These are phyloP conservation scores for Cryphonectria naterciae DNA, from an alignment of 2,329 filamentous ascomycete species.

Conservation along the genomic window DNA sequence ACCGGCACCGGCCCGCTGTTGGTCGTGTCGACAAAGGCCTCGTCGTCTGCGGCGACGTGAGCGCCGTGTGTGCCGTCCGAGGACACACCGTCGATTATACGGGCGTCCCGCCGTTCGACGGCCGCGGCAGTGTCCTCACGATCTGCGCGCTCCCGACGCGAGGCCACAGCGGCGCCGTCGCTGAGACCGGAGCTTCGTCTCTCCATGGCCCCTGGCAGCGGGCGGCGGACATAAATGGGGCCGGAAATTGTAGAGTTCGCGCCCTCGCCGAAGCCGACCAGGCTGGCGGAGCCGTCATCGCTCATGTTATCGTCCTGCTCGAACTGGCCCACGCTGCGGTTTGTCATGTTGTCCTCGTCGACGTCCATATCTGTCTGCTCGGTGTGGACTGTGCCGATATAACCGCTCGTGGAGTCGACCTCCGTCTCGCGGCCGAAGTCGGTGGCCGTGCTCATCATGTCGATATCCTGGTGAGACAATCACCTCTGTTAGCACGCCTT, in stretches of 20 bases:
- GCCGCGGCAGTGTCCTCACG: conserved; percentile 45
- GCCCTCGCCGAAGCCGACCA: conserved; percentile 92
- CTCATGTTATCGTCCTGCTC: conserved; percentile 71
- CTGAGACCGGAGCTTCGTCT: conserved; percentile 57
- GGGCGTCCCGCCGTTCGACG: conserved; percentile 61
- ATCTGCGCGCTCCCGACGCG: conserved; percentile 39
- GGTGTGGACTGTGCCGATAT: conserved; percentile 47
- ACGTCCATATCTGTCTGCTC: conserved; percentile 56
- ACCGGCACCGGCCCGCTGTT: conserved; percentile 59
- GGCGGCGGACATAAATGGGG: conserved; percentile 66
- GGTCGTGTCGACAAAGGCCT: conserved; percentile 67
- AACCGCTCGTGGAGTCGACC: conserved; percentile 57
- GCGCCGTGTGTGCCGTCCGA: conserved; percentile 53
- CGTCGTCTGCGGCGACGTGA: conserved; percentile 46
- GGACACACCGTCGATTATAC: conserved; percentile 69
- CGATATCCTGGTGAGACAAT: conserved; percentile 52
- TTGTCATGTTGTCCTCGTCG: conserved; percentile 49
- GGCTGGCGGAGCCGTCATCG: conserved; percentile 79
- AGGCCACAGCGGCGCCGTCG: conserved; percentile 43
- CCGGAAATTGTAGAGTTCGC: conserved; percentile 84
- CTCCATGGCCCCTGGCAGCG: conserved; percentile 51
- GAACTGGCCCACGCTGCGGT: conserved; percentile 53
- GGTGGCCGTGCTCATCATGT: conserved; percentile 72
- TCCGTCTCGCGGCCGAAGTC: conserved; percentile 55
- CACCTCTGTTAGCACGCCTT: not conserved